Base-by-base conservation (phyloP, 257 asterid species). In the Capsicum pubescens region DNA sequence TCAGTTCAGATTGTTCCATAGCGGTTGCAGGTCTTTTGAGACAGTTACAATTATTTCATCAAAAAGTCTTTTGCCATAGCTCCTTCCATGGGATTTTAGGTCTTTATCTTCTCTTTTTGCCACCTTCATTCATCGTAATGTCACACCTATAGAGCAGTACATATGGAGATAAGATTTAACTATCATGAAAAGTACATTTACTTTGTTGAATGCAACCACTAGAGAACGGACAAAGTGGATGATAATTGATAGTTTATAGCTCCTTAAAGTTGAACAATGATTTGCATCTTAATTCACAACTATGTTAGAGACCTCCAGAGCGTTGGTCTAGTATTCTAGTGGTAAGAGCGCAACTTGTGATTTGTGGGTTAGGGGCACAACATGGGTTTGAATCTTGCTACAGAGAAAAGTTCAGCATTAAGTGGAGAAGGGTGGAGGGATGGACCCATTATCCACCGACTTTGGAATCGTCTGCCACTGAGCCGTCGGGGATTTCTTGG, bases 131-230 rank as follows among this genome's bases (percentile, higher is more conserved):
- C 12, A 48, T 72, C 12, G n/a, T 19, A 48, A 19, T 72, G 59
- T 72, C 60, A 72, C 80, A 72, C 60, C 80, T 72, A 48, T 26
- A 12, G 19, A 48, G 80, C 59, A 26, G 59, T 72, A 26, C 80
- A 72, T 72, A 48, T 11, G 80, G 80, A 72, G 44, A 72, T 72
- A 19, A 5, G 7, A n/a, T 48, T 72, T 13, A 36, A 9, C 19
- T 48, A 72, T 26, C 60, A 19, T 48, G 60, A 72, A 48, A 50
- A 48, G 48, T 72, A 72, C 60, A 1, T 72, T 72, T 48, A n/a
- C 17, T 72, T 19, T 48, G 13, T n/a, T 19, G 60, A 19, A 72
- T 48, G 60, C 60, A 72, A 48, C 39, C 42, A 72, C 58, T 32
- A 19, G 80, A 19, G 19, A 48, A 19, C 19, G 80, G 80, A 72